Percentiles rank a stretch among this genome's conserved stretches.
Evolutionary conservation across 1,284 basidiomycete genomes (phyloP).

Genomic region (Kalmanozyma brasiliensis): DNA sequence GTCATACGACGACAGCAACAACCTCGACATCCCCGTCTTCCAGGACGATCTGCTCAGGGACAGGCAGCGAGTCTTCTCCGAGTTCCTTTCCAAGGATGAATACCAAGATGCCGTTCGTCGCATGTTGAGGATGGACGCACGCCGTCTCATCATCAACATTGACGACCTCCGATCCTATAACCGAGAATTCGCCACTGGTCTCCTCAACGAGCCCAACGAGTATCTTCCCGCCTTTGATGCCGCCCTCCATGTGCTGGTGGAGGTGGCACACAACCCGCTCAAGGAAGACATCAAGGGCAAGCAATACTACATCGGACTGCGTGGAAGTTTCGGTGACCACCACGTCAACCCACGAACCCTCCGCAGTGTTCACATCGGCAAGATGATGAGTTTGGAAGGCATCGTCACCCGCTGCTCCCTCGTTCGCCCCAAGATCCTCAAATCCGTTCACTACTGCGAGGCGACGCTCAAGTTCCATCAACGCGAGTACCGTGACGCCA

Average conservation of each 20-base stretch:
- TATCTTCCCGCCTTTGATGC: conserved; percentile 92
- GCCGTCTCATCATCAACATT: conserved; percentile 92
- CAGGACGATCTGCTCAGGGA: conserved; percentile 63
- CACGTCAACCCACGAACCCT: conserved; percentile 95
- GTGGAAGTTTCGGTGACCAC: conserved; percentile 98
- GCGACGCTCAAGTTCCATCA: conserved; percentile 85
- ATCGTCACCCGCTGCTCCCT: conserved; percentile 97
- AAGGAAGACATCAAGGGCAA: conserved; percentile 86
- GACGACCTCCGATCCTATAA: conserved; percentile 96
- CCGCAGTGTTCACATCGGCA: conserved; percentile 86
- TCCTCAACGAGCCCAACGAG: conserved; percentile 87
- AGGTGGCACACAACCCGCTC: conserved; percentile 79
- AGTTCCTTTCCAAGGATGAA: conserved; percentile 79
- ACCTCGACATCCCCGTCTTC: conserved; percentile 56
- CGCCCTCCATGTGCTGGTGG: conserved; percentile 81
- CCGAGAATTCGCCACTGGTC: conserved; percentile 72
- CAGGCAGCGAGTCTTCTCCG: conserved; percentile 77
- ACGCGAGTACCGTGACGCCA: conserved; percentile 91
- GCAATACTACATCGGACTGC: conserved; percentile 81
- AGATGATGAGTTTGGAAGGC: conserved; percentile 96
- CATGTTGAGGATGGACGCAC: conserved; percentile 84
- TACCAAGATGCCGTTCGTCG: conserved; percentile 86
- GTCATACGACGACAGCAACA: conserved; percentile 38
- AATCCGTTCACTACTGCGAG: conserved; percentile 94
- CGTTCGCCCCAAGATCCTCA: conserved; percentile 97